These are phyloP conservation scores for Dorcoceras hygrometricum DNA, from an alignment of 257 asterid species.

Conservation along the genomic window DNA sequence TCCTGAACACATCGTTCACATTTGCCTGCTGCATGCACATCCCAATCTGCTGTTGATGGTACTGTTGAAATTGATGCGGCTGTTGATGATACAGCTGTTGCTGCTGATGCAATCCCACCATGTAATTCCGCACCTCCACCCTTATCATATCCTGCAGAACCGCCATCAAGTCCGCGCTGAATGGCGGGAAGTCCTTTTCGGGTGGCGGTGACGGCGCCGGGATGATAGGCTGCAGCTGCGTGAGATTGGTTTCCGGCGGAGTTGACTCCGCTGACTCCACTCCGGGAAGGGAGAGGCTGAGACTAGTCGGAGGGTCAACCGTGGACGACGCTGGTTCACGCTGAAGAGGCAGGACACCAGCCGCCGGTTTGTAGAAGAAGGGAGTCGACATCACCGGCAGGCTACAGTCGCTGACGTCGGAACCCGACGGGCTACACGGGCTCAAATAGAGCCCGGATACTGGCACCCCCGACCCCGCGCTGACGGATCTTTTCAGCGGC, in stretches of 20 bases:
- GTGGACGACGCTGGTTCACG: conserved; percentile 35
- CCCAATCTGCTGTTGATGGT: conserved; percentile 38
- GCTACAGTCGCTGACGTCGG: conserved; percentile 65
- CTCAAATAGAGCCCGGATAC: conserved; percentile 39
- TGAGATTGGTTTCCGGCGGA: conserved; percentile 25
- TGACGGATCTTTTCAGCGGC: conserved; percentile 73
- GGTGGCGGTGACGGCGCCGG: conserved; percentile 24
- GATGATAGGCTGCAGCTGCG: conserved; percentile 22
- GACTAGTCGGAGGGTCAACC: conserved; percentile 61
- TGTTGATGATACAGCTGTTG: conserved; percentile 23
- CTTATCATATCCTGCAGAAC: conserved; percentile 88
- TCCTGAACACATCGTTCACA: conserved; percentile 50
- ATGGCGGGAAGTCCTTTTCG: conserved; percentile 53
- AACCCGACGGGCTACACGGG: conserved; percentile 83
- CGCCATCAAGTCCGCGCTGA: conserved; percentile 53
- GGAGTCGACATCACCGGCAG: conserved; percentile 37
- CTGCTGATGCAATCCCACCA: conserved; percentile 49
- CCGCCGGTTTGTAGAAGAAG: conserved; percentile 46
- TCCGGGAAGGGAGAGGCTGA: conserved; percentile 84
- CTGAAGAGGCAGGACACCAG: conserved; percentile 34
- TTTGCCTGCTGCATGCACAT: conserved; percentile 65
- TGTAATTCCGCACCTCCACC: conserved; percentile 77
- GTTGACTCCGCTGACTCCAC: conserved; percentile 37
- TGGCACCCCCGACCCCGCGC: conserved; percentile 64
- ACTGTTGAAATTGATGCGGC: conserved; percentile 21